Conservation (phyloP, 257 asterid genomes). For the Schizonepeta tenuifolia region DNA sequence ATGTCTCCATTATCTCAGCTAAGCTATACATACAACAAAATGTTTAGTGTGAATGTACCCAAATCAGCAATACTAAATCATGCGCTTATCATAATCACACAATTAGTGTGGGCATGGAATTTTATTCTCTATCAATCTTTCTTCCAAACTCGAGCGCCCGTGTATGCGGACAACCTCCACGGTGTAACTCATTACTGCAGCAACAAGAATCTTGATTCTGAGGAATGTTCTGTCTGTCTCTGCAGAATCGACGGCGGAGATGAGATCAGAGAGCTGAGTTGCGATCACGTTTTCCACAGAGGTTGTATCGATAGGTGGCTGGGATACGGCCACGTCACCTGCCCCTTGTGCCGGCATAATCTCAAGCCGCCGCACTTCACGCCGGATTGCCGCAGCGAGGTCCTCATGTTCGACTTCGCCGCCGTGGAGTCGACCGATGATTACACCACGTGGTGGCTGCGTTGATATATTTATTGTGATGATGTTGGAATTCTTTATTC, state of each 20-base stretch:
- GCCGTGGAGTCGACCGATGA: slow-evolving; percentile 3
- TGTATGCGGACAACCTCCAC: neutral
- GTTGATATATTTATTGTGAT: slow-evolving; percentile 23
- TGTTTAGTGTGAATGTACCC: slow-evolving; percentile 32
- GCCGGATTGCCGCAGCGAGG: slow-evolving; percentile 34
- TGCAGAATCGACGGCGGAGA: slow-evolving; percentile 40
- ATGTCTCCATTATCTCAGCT: too few species aligned
- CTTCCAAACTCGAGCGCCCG: slow-evolving; percentile 27
- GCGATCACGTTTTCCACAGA: slow-evolving; percentile 36
- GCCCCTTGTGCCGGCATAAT: slow-evolving; percentile 39
- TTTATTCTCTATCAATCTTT: slow-evolving; percentile 30
- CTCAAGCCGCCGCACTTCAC: slow-evolving; percentile 17
- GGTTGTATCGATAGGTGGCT: slow-evolving; percentile 43
- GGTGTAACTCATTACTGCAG: neutral
- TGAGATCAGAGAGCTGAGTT: slow-evolving; percentile 33
- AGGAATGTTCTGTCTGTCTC: slow-evolving; percentile 39
- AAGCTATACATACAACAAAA: too few species aligned
- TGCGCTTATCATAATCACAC: neutral
- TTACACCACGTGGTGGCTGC: slow-evolving; percentile 39
- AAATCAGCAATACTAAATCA: slow-evolving; percentile 29
- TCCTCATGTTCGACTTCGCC: slow-evolving; percentile 28
- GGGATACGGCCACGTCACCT: slow-evolving; percentile 34
- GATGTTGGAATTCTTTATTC: too few species aligned
- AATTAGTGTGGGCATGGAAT: slow-evolving; percentile 36
- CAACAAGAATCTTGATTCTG: neutral